Base-by-base conservation (phyloP, 2,329 filamentous ascomycete genomes). In the Cucurbitaria berberidis region DNA sequence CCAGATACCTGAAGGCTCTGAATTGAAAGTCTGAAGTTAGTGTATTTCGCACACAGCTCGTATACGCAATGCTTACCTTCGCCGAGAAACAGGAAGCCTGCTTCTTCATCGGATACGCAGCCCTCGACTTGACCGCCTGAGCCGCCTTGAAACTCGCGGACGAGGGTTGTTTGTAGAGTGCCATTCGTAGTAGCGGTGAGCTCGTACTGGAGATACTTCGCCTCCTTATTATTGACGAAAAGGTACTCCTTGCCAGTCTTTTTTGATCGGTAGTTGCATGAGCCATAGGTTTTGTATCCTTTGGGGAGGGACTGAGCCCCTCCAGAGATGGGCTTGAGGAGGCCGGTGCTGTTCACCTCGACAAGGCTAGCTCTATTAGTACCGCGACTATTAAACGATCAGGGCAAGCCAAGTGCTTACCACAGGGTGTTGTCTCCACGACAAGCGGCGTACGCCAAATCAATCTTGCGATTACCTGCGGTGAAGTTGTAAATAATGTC, bases 171-270 rank as follows among this genome's bases (percentile, higher is more conserved):
- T 27, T 77, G 63, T 1, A 84, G 74, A 1, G 75, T 75, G 5
- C 77, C 76, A 26, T 80, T 69, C 3, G 68, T 27, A 4, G 73
- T 72, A 0, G 77, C 76, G 0, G 51, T 61, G 1, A 84, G 68
- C 51, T 82, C 80, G 53, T 80, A 84, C 60, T 84, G 82, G 0
- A 84, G 77, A 55, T 83, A 84, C n/a, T 78, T 71, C 1, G 81
- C 79, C 0, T 79, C 76, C 57, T 84, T 84, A 45, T 79, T 78
- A 58, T 84, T 84, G 54, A 83, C 81, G 45, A 84, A 84, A 19
- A 84, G 76, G 50, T 82, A 83, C 34, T 82, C 78, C 58, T 79
- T 82, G 21, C 75, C 76, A 0, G 76, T 78, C 27, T 66, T 78
- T 5, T 64, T 73, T 1, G 82, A 84, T 13, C 68, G 78, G 65